Evolutionary conservation across 1,139 yeast genomes (phyloP).

Genomic region (Groenewaldozyma auringiensis): DNA sequence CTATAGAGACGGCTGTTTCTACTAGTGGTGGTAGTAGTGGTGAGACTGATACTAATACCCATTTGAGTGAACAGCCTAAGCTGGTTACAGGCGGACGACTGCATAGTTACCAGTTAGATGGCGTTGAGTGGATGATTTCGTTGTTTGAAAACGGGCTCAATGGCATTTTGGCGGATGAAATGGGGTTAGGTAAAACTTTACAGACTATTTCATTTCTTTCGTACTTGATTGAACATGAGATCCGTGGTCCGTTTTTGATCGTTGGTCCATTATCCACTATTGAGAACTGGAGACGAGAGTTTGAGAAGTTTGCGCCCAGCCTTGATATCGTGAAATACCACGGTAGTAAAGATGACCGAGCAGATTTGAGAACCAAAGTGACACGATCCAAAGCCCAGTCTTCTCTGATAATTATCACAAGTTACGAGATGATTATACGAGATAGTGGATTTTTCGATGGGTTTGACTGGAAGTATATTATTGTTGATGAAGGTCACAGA

Average conservation of each 20-base stretch:
- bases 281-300: constrained; percentile 75
- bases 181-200: constrained; percentile 94
- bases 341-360: constrained; percentile 35
- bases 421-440: constrained; percentile 71
- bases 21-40: constrained; percentile 3
- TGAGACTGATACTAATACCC: constrained; percentile 2
- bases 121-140: constrained; percentile 83
- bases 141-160: constrained; percentile 88
- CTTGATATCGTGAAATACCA: constrained; percentile 53
- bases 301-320: constrained; percentile 63
- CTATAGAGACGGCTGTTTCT: not conserved
- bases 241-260: constrained; percentile 75
- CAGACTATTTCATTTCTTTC: constrained; percentile 77
- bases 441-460: constrained; percentile 50
- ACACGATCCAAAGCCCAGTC: constrained; percentile 15
- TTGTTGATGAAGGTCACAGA: constrained; percentile 96
- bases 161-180: constrained; percentile 93
- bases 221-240: constrained; percentile 70
- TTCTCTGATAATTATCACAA: constrained; percentile 58
- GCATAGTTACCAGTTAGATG: constrained; percentile 82
- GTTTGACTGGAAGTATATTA: constrained; percentile 68
- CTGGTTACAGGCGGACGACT: constrained; percentile 58
- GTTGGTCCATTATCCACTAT: constrained; percentile 86
- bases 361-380: constrained; percentile 23
- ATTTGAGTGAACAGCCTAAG: constrained; percentile 47